Percentiles rank a stretch among this genome's conserved stretches.
phyloP scores from a whole-genome alignment of 768 basidiomycete species.

The Termitomyces sp. region DNA sequence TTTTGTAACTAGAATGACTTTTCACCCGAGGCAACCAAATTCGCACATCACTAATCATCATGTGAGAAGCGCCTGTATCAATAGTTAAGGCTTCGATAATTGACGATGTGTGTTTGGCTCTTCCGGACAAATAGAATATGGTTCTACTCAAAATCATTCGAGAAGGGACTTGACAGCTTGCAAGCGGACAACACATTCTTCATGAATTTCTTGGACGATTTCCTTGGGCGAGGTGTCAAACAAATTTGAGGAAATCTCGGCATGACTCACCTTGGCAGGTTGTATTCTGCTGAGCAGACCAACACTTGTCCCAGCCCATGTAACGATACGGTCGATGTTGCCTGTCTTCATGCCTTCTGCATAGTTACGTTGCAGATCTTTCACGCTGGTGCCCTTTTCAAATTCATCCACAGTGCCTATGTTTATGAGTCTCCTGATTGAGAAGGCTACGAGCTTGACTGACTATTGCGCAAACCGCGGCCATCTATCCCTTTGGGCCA shows the following conservation, averaged over 20 bases:
- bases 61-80: too few relatives aligned
- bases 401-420: constrained; percentile 51
- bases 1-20: constrained; percentile 1
- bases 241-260: not conserved
- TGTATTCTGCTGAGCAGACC: constrained; percentile 42
- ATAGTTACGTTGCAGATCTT: constrained; percentile 37
- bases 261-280: constrained; percentile 29
- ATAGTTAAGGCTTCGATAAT: not conserved
- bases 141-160: not conserved
- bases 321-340: constrained; percentile 46
- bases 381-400: constrained; percentile 40
- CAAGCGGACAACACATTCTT: constrained; percentile 35
- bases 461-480: constrained; percentile 49
- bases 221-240: constrained; percentile 28
- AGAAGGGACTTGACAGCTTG: constrained; percentile 18
- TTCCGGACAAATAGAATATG: too few relatives aligned
- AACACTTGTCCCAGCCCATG: constrained; percentile 68
- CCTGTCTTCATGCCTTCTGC: constrained; percentile 35
- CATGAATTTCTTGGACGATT: constrained; percentile 46
- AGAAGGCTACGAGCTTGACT: constrained; percentile 10
- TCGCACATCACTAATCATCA: not conserved
- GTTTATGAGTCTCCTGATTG: not conserved
- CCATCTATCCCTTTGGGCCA: constrained; percentile 64
- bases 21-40: not conserved
- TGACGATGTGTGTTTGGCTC: too few relatives aligned